phyloP scores from a whole-genome alignment of 345 rosid genomes.

The Eucalyptus regnans region DNA sequence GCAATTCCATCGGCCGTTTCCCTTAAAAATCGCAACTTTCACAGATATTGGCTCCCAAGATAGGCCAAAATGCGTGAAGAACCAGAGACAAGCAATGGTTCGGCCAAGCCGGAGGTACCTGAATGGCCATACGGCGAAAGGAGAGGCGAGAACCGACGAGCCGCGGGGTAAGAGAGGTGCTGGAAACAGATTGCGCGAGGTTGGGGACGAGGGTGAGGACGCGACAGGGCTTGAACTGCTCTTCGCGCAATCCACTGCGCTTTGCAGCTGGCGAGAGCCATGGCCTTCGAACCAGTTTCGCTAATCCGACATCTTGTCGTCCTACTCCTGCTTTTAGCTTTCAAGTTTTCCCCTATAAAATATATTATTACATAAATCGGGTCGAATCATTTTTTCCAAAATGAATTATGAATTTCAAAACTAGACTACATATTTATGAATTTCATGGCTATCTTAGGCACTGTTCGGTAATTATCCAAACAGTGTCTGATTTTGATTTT shows the following conservation, averaged over 20 bases:
- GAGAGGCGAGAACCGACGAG: not conserved
- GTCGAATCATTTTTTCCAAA: not conserved
- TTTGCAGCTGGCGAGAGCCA: slow-evolving; percentile 28
- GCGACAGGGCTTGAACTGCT: slow-evolving; percentile 24
- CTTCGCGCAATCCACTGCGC: slow-evolving; percentile 31
- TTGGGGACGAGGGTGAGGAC: slow-evolving; percentile 7
- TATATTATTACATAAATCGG: not conserved
- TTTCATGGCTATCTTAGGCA: not conserved
- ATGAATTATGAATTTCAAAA: not conserved
- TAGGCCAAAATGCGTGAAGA: not conserved
- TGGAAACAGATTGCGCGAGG: not conserved
- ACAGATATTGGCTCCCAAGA: not conserved
- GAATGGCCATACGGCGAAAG: slow-evolving; percentile 15
- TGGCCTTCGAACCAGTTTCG: not conserved
- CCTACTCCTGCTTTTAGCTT: not conserved
- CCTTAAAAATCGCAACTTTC: not conserved
- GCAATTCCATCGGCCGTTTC: not conserved
- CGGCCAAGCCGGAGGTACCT: slow-evolving; percentile 15
- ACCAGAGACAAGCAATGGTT: not conserved
- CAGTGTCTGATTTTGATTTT: too few species aligned
- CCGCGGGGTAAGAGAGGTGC: slow-evolving; percentile 5
- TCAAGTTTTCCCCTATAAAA: too few species aligned
- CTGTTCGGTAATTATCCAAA: too few species aligned
- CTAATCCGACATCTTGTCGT: not conserved
- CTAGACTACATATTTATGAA: not conserved